Percentiles rank a stretch among this genome's conserved stretches.
Evolutionary conservation across 2,329 filamentous ascomycete genomes (phyloP).

Genomic region (Colletotrichum lindemuthianum): DNA sequence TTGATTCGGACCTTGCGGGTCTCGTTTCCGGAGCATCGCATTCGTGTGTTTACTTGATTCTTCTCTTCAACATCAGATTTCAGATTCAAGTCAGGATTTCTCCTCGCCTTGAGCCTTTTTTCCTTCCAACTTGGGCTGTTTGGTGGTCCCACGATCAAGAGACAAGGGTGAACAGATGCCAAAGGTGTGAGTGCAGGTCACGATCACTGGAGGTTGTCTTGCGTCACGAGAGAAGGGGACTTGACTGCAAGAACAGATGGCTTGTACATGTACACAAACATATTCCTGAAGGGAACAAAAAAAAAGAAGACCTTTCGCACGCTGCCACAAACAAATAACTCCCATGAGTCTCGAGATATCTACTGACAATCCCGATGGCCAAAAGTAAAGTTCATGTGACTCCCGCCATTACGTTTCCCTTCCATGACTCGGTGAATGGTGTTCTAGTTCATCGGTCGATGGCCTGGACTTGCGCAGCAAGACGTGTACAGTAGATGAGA

Average conservation of each 20-base stretch:
- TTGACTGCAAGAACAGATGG: too few relatives aligned
- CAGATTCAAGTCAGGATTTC: conserved; percentile 13
- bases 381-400: neutral
- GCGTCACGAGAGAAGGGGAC: too few relatives aligned
- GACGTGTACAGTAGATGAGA: conserved; percentile 1
- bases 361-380: neutral
- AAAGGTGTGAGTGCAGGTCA: conserved; percentile 33
- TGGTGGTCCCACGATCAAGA: conserved; percentile 14
- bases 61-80: neutral
- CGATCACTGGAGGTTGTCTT: conserved; percentile 15
- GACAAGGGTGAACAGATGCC: neutral
- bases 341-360: neutral
- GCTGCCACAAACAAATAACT: conserved; percentile 10
- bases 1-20: conserved; percentile 36
- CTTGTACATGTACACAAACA: conserved; percentile 22
- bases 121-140: conserved; percentile 32
- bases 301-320: conserved; percentile 17
- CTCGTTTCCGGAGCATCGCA: conserved; percentile 37
- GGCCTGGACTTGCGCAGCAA: conserved; percentile 7
- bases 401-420: neutral
- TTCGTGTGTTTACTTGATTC: conserved; percentile 52
- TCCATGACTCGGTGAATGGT: conserved; percentile 10
- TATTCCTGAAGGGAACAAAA: conserved; percentile 15
- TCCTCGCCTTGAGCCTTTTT: conserved; percentile 40
- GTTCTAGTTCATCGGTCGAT: conserved; percentile 23